Percentiles rank a stretch among this genome's conserved stretches.
These are phyloP conservation scores for Cutaneotrichosporon mucoides DNA, from an alignment of 1,284 basidiomycete species.

Conservation along the genomic window DNA sequence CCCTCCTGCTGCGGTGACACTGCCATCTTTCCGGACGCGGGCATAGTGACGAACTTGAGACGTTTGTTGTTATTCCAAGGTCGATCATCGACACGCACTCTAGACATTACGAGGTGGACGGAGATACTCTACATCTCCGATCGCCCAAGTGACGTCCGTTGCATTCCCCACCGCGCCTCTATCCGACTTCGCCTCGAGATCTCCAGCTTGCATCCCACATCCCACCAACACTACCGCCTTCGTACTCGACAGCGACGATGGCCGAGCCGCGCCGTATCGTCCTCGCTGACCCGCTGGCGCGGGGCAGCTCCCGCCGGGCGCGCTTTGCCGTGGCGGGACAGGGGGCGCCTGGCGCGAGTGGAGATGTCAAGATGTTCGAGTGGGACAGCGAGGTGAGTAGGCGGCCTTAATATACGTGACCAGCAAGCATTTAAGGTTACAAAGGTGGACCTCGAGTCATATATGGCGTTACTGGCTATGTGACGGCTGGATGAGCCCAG, in stretches of 20 bases:
- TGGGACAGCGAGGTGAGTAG: constrained; percentile 35
- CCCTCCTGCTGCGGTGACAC: constrained; percentile 16
- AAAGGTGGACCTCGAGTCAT: too few relatives aligned
- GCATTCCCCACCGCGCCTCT: too few relatives aligned
- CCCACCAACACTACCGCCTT: too few relatives aligned
- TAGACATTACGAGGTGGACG: not conserved
- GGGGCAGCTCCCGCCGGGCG: constrained; percentile 9
- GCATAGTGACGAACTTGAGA: constrained; percentile 5
- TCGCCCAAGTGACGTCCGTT: not conserved
- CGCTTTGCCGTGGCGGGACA: constrained; percentile 38
- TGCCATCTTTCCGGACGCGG: constrained; percentile 40
- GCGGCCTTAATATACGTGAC: too few relatives aligned
- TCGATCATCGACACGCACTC: too few relatives aligned
- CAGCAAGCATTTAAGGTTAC: too few relatives aligned
- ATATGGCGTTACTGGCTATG: too few relatives aligned
- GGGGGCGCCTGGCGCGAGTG: constrained; percentile 28
- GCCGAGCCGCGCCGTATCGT: constrained; percentile 34
- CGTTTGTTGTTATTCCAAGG: too few relatives aligned
- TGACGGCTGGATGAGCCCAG: too few relatives aligned
- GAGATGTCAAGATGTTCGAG: constrained; percentile 45
- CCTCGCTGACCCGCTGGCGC: constrained; percentile 33
- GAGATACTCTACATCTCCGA: not conserved
- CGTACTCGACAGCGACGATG: constrained; percentile 3
- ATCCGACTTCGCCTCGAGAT: too few relatives aligned
- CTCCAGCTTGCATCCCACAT: too few relatives aligned